Percentiles rank a stretch among this genome's conserved stretches.
These are phyloP conservation scores for Naganishia randhawae DNA, from an alignment of 768 basidiomycete species.

Conservation along the genomic window DNA sequence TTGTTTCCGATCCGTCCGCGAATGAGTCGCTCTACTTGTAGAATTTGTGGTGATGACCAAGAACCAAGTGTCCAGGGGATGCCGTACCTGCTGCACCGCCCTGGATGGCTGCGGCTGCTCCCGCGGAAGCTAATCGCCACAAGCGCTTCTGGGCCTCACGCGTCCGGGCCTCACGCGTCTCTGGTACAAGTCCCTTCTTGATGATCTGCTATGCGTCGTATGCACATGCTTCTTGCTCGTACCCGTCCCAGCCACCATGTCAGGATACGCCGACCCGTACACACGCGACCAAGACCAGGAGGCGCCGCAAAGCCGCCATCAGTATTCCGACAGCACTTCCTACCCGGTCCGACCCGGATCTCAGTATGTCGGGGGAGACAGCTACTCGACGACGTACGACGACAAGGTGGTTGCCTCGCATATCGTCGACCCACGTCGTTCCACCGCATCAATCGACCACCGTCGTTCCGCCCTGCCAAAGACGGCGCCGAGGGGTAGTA, in stretches of 20 bases:
- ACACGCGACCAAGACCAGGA: neutral
- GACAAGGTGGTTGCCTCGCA: neutral
- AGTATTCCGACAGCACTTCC: constrained; percentile 19
- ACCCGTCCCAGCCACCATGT: neutral
- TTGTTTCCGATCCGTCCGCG: no score
- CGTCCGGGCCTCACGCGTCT: no score
- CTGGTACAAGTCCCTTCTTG: no score
- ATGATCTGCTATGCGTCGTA: no score
- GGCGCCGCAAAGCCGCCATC: neutral
- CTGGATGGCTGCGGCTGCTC: no score
- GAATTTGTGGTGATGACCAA: no score
- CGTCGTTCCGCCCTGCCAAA: constrained; percentile 1
- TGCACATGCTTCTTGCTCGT: no score
- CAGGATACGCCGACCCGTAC: constrained; percentile 21
- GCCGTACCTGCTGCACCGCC: no score
- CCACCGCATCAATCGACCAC: neutral
- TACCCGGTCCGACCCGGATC: constrained; percentile 6
- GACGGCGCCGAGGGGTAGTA: constrained; percentile 18
- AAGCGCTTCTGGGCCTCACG: no score
- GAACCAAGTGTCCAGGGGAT: no score
- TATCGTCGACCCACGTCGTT: neutral
- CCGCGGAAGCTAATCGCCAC: no score
- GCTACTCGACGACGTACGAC: constrained; percentile 9
- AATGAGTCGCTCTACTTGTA: no score
- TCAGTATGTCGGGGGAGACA: neutral